A percentile compares a stretch with the other conserved stretches of the same genome.
Evolutionary conservation across 1,139 yeast species (phyloP).

Genomic region (Taphrina confusa): DNA sequence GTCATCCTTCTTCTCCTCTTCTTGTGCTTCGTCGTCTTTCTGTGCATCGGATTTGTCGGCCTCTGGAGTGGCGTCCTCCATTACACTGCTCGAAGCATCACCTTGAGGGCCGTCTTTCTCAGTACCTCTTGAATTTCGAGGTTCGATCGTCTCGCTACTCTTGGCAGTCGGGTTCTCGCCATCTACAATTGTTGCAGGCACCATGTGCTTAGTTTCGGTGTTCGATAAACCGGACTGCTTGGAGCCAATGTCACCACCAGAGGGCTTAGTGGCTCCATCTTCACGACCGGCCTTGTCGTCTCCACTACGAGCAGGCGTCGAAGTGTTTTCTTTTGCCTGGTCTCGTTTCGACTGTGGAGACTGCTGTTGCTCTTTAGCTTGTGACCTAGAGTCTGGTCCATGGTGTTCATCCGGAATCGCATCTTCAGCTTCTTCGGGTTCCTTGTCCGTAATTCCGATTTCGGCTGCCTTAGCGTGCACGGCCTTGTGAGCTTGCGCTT

Average conservation of each 20-base stretch:
- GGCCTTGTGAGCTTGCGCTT: conserved; percentile 30
- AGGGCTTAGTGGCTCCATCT: conserved; percentile 11
- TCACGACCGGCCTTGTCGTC: conserved; percentile 23
- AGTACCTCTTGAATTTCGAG: conserved; percentile 20
- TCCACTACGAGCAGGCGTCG: conserved; percentile 2
- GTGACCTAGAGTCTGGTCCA: conserved; percentile 30
- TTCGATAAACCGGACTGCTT: conserved; percentile 31
- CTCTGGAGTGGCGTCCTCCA: conserved; percentile 6
- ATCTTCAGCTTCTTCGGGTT: conserved; percentile 24
- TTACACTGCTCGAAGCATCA: background rate
- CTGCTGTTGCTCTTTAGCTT: conserved; percentile 12
- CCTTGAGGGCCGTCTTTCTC: conserved; percentile 24
- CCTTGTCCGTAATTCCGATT: conserved; percentile 23
- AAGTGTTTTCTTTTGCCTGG: conserved; percentile 3
- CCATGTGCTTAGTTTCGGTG: conserved; percentile 32
- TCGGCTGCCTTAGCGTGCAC: conserved; percentile 23
- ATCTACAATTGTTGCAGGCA: conserved; percentile 17
- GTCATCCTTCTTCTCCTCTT: background rate
- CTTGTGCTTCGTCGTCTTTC: background rate
- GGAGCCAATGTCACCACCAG: conserved; percentile 28
- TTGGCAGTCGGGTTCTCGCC: conserved; percentile 32
- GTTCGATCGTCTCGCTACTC: conserved; percentile 21
- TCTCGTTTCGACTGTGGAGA: conserved; percentile 11
- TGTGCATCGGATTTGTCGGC: conserved; percentile 11
- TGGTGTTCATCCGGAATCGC: conserved; percentile 25